A percentile compares a stretch with the other conserved stretches of the same genome.
These are phyloP conservation scores for Microdochium paspali DNA, from an alignment of 2,329 filamentous ascomycete genomes.

Conservation along the genomic window DNA sequence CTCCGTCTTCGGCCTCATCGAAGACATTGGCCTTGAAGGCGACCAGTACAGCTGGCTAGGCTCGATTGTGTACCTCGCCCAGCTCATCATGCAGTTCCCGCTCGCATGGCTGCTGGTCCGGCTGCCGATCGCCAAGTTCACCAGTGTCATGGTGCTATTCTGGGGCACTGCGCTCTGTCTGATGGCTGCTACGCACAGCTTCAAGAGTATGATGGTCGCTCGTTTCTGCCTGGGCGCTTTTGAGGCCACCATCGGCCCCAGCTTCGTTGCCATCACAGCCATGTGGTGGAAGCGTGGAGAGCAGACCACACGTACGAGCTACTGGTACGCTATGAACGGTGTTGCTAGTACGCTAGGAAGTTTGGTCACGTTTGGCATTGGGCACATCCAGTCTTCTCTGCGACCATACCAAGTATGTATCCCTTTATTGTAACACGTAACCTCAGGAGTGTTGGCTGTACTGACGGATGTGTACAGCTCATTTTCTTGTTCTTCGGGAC, in stretches of 20 bases:
- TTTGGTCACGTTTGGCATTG: slow-evolving; percentile 48
- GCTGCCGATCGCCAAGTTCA: slow-evolving; percentile 51
- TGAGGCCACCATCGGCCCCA: slow-evolving; percentile 38
- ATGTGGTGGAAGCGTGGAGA: slow-evolving; percentile 55
- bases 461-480: slow-evolving; percentile 20
- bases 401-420: slow-evolving; percentile 19
- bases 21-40: slow-evolving; percentile 46
- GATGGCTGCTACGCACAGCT: slow-evolving; percentile 43
- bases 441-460: slow-evolving; percentile 1
- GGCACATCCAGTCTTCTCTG: slow-evolving; percentile 40
- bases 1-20: slow-evolving; percentile 52
- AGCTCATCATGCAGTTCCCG: slow-evolving; percentile 41
- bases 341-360: slow-evolving; percentile 47
- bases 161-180: slow-evolving; percentile 41
- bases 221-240: slow-evolving; percentile 49
- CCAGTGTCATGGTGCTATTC: slow-evolving; percentile 37
- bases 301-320: slow-evolving; percentile 45
- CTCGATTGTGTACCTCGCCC: slow-evolving; percentile 40
- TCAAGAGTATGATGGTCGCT: slow-evolving; percentile 36
- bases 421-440: background rate
- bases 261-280: slow-evolving; percentile 46
- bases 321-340: slow-evolving; percentile 54
- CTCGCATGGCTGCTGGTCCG: slow-evolving; percentile 47
- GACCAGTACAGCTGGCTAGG: slow-evolving; percentile 34
- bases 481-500: slow-evolving; percentile 46